Evolutionary conservation across 2,329 filamentous ascomycete species (phyloP).

Genomic region (Aciculosporium take): DNA sequence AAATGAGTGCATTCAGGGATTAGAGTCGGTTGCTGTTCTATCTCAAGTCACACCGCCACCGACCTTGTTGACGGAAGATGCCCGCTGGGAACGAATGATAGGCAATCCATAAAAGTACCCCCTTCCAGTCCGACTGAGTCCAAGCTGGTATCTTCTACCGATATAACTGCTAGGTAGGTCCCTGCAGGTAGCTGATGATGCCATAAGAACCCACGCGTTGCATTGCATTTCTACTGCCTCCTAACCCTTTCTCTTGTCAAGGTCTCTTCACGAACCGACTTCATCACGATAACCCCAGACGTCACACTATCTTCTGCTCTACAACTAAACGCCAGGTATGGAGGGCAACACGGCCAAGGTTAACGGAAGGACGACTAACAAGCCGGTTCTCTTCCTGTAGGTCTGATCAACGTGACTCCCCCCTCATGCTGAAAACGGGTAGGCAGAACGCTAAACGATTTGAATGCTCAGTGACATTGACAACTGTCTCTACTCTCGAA

Average conservation of each 20-base stretch:
- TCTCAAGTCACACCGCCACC: no score
- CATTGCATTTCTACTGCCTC: no score
- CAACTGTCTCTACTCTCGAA: conserved; percentile 89
- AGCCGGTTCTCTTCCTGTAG: conserved; percentile 31
- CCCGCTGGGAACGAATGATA: no score
- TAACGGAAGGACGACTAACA: conserved; percentile 20
- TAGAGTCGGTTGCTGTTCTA: not conserved
- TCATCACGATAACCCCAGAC: not conserved
- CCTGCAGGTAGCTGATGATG: no score
- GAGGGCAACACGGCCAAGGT: conserved; percentile 16
- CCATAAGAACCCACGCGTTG: no score
- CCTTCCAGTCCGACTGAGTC: not conserved
- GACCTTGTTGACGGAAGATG: no score
- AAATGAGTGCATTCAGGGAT: not conserved
- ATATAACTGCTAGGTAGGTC: no score
- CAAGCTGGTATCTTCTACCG: not conserved
- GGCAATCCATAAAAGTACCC: not conserved
- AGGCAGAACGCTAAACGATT: not conserved
- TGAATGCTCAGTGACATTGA: conserved; percentile 71
- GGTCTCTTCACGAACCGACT: not conserved
- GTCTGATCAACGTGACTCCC: not conserved
- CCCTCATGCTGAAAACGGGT: not conserved
- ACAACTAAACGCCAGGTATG: no score
- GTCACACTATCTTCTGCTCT: not conserved
- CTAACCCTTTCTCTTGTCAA: not conserved